Conservation (phyloP, 2,329 filamentous ascomycete genomes). For the Diaporthe citrichinensis region DNA sequence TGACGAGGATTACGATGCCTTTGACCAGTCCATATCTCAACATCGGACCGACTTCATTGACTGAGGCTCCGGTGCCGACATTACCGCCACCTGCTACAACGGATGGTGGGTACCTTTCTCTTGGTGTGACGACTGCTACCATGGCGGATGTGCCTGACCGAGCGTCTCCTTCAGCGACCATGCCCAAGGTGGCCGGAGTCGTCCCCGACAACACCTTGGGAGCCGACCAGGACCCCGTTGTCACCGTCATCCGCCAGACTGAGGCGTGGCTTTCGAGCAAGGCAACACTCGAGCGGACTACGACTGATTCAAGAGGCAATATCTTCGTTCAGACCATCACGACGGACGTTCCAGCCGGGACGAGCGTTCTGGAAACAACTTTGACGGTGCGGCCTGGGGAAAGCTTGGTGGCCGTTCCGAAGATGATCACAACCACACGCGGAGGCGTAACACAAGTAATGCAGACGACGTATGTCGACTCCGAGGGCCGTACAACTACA, state of each 20-base stretch:
- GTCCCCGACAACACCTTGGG: neutral
- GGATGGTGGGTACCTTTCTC: neutral
- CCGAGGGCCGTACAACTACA: neutral
- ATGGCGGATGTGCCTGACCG: neutral
- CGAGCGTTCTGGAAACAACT: neutral
- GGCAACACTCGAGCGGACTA: neutral
- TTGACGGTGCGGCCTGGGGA: neutral
- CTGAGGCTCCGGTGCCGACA: too few species aligned
- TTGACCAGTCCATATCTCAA: neutral
- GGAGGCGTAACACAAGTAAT: neutral
- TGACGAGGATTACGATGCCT: neutral
- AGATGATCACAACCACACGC: neutral
- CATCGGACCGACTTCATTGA: neutral
- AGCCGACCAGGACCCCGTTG: neutral
- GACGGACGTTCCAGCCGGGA: neutral
- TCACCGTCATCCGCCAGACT: slow-evolving; percentile 17
- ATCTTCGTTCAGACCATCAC: neutral
- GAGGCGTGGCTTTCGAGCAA: neutral
- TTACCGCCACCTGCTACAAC: neutral
- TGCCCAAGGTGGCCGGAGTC: neutral
- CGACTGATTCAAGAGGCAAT: neutral
- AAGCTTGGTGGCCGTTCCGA: neutral
- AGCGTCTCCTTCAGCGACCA: neutral
- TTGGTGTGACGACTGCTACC: neutral
- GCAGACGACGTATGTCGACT: neutral